Base-by-base conservation (phyloP, 2,329 filamentous ascomycete genomes). In the Leptographium flavum region DNA sequence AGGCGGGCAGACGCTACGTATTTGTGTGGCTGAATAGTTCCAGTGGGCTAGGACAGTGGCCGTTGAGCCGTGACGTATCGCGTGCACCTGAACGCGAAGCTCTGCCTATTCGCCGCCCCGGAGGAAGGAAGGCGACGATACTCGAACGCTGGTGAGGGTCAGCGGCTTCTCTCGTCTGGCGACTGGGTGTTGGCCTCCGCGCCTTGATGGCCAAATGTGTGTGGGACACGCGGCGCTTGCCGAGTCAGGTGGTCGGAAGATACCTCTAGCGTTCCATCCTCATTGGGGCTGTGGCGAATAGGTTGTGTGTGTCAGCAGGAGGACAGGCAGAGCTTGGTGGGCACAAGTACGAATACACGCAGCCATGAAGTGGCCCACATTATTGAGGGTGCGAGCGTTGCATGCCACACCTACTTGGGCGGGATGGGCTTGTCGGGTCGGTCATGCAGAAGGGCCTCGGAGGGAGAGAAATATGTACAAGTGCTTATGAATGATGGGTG, bases 31-130 rank as follows among this genome's bases (percentile, higher is more conserved):
- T 1, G 79, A 78, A 47, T 82, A 75, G 53, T 83, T 79, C 79
- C 79, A 83, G 57, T 83, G 79, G 52, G 83, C 76, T 81, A 33
- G 21, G 11, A 3, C 10, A 39, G n/a, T 17, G 37, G 23, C 23
- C 37, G 27, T 2, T 27, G n/a, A 9, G 17, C 17, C 5, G 17
- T 6, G 11, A 50, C 63, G 54, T 60, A 80, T 77, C 71, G 50
- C 83, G 79, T 27, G 82, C 70, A 2, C 79, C 79, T 54, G 11
- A 83, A 63, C 1, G 64, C 63, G 55, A 74, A 74, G 42, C 66
- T 79, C 69, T 22, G 79, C 72, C 48, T 82, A 66, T 13, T 61
- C 61, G n/a, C n/a, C n/a, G n/a, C n/a, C n/a, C n/a, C n/a, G n/a
- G n/a, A n/a, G n/a, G n/a, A n/a, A n/a, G n/a, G n/a, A n/a, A n/a